These are phyloP conservation scores for Leucosporidium scottii DNA, from an alignment of 768 basidiomycete species.

Conservation along the genomic window DNA sequence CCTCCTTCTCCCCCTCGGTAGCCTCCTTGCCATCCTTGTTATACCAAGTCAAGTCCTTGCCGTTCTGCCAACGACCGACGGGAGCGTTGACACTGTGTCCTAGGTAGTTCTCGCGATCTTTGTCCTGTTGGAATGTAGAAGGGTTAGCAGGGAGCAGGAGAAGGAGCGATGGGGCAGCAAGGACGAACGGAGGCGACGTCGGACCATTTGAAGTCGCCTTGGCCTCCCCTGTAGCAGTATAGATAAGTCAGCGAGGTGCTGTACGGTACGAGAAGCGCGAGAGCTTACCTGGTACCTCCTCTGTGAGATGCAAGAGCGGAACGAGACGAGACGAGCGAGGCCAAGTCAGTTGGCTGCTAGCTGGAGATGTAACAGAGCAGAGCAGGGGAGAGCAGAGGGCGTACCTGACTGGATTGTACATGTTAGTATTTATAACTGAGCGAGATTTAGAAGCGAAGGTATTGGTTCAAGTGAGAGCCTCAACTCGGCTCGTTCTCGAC, in stretches of 20 bases:
- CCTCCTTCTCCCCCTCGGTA: slow-evolving; percentile 39
- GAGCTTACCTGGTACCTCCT: slow-evolving; percentile 22
- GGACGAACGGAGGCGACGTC: slow-evolving; percentile 26
- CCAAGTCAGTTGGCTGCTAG: neutral
- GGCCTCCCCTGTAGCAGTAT: slow-evolving; percentile 15
- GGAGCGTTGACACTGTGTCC: slow-evolving; percentile 64
- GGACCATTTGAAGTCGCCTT: slow-evolving; percentile 34
- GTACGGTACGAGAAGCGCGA: too few species aligned
- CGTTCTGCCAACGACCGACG: slow-evolving; percentile 70
- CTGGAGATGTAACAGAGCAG: too few species aligned
- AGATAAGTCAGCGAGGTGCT: too few species aligned
- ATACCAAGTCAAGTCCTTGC: slow-evolving; percentile 96
- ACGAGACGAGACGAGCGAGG: neutral
- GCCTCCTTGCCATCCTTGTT: slow-evolving; percentile 38
- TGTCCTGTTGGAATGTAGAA: slow-evolving; percentile 17
- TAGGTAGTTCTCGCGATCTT: slow-evolving; percentile 67
- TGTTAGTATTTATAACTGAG: too few species aligned
- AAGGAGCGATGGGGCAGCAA: neutral
- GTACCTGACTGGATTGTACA: neutral
- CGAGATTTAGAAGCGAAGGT: neutral
- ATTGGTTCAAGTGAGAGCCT: neutral
- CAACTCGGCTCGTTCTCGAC: too few species aligned
- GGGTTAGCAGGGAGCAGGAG: neutral
- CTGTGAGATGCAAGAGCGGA: neutral
- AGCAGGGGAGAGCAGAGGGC: neutral